A percentile compares a stretch with the other conserved stretches of the same genome.
These are phyloP conservation scores for Agaricales sp. DNA, from an alignment of 1,284 basidiomycete species.

Conservation along the genomic window DNA sequence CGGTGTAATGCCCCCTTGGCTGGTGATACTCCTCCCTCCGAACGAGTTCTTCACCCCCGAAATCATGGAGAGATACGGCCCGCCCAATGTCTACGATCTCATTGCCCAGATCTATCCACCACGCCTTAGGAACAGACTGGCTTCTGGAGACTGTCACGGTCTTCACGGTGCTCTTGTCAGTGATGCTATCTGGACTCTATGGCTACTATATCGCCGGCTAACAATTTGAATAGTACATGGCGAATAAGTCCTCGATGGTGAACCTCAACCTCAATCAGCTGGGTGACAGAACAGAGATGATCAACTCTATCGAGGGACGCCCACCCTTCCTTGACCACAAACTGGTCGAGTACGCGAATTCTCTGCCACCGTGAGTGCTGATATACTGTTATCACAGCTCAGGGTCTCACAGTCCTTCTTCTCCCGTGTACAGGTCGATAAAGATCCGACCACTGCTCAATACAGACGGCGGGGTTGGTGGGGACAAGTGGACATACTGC, in stretches of 20 bases:
- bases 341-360: slow-evolving; percentile 13
- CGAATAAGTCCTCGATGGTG: slow-evolving; percentile 8
- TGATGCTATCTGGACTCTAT: background rate
- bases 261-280: slow-evolving; percentile 11
- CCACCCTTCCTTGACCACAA: slow-evolving; percentile 14
- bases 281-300: slow-evolving; percentile 13
- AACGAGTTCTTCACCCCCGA: background rate
- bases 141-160: background rate
- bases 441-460: slow-evolving; percentile 10
- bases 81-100: background rate
- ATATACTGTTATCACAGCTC: background rate
- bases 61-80: background rate
- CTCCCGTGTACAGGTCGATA: slow-evolving; percentile 6
- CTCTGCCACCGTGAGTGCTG: slow-evolving; percentile 11
- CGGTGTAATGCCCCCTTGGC: background rate
- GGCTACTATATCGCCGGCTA: background rate
- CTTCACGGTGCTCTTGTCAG: background rate
- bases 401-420: background rate
- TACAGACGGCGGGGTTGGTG: background rate
- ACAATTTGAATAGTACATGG: slow-evolving; percentile 9
- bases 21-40: background rate
- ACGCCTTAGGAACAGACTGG: background rate
- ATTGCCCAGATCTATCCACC: background rate
- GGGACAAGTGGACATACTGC: slow-evolving; percentile 10
- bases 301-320: slow-evolving; percentile 12